Percentiles rank a stretch among this genome's conserved stretches.
phyloP scores from a whole-genome alignment of 805 yeast species.

The Yamadazyma akitaensis region DNA sequence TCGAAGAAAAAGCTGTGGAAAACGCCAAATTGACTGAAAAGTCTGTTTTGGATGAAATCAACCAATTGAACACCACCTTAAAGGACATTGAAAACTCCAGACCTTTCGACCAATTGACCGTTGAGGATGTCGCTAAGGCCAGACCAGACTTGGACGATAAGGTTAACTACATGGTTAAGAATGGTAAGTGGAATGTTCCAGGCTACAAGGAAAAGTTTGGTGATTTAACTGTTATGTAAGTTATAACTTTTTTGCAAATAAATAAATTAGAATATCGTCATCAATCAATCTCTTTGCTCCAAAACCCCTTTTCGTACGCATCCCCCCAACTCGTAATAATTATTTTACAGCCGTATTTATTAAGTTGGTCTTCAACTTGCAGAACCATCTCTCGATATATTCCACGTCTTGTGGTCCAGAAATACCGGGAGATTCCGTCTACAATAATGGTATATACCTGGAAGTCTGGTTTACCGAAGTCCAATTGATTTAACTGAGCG shows the following conservation, averaged over 20 bases:
- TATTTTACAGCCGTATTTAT: constrained; percentile 22
- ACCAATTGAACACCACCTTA: constrained; percentile 81
- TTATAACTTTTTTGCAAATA: neutral
- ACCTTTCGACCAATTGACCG: constrained; percentile 95
- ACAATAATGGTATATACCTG: neutral
- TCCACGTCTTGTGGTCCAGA: constrained; percentile 12
- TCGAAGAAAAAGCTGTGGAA: constrained; percentile 92
- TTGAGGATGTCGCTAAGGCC: constrained; percentile 90
- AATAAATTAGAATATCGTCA: neutral
- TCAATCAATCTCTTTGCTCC: neutral
- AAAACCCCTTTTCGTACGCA: constrained; percentile 27
- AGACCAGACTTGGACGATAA: constrained; percentile 97
- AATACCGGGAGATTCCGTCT: constrained; percentile 4
- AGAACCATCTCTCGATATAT: neutral
- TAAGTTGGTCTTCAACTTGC: constrained; percentile 9
- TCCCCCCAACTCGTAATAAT: constrained; percentile 26
- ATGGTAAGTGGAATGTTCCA: constrained; percentile 97
- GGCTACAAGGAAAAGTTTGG: constrained; percentile 99
- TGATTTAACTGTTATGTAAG: constrained; percentile 86
- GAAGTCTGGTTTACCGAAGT: neutral
- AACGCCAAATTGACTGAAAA: constrained; percentile 92
- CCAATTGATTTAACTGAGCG: neutral
- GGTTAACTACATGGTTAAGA: constrained; percentile 90
- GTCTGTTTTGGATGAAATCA: constrained; percentile 81
- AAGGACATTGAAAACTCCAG: constrained; percentile 94